Base-by-base conservation (phyloP, 495 filamentous ascomycete genomes). In the Antarctomyces pellizariae region DNA sequence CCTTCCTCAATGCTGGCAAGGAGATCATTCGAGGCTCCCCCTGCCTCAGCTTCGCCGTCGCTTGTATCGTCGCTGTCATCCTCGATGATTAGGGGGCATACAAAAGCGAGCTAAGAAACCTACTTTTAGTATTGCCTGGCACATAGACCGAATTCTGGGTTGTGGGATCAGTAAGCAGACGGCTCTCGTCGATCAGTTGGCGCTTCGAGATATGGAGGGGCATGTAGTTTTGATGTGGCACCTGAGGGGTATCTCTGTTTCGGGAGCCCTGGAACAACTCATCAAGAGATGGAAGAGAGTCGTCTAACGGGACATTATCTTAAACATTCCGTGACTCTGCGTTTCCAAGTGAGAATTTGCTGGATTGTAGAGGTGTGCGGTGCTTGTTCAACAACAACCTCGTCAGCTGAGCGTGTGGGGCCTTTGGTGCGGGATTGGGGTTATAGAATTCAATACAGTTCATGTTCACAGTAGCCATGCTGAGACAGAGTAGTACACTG, bases 381-480 rank as follows among this genome's bases (percentile, higher is more conserved):
- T n/a, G n/a, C n/a, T n/a, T n/a, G n/a, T n/a, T n/a, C n/a, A n/a
- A n/a, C n/a, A n/a, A n/a, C n/a, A n/a, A n/a, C n/a, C n/a, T n/a
- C n/a, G n/a, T n/a, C n/a, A 22, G 19, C 19, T 7, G 19, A 7
- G n/a, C 19, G 19, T 22, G 19, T 7, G 19, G 19, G 19, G 7
- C 7, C 19, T n/a, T n/a, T n/a, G n/a, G n/a, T 25, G 24, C 12
- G 12, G 12, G 13, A 25, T 25, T 7, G 24, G 24, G 24, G 13
- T 25, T 25, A 13, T 25, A 25, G 14, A 25, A 25, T 14, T 25
- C 7, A 25, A 25, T 13, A 13, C 6, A 7, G 14, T 25, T 25
- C 24, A 25, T 25, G 24, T 25, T 25, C 7, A 25, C 12, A 25
- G 24, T 25, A 5, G 24, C 12, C 24, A 25, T 25, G 7, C 6